Percentiles rank a stretch among this genome's conserved stretches.
Evolutionary conservation across 78 protist genomes (phyloP).

Genomic region (Capsaspora owczarzaki): DNA sequence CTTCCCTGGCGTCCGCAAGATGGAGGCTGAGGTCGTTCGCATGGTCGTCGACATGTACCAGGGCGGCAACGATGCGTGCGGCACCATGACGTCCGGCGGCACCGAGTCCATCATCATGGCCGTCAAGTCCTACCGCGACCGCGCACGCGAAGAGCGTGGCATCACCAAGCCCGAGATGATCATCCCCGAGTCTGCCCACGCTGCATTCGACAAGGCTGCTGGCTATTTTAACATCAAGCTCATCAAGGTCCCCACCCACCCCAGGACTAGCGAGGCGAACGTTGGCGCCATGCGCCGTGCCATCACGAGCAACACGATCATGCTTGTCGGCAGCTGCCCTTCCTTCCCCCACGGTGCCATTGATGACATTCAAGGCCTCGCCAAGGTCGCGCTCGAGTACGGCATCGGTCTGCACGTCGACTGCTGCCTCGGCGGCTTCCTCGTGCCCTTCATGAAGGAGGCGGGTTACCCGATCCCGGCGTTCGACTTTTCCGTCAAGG

Average conservation of each 20-base stretch:
- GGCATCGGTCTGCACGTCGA: conserved; percentile 50
- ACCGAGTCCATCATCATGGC: conserved; percentile 62
- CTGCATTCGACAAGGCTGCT: conserved; percentile 62
- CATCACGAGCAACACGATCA: conserved; percentile 37
- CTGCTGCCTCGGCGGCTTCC: conserved; percentile 59
- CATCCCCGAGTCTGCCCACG: conserved; percentile 34
- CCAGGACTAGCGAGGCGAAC: not conserved
- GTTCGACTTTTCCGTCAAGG: conserved; percentile 44
- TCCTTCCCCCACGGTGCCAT: conserved; percentile 44
- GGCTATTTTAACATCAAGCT: conserved; percentile 26
- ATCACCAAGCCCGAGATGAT: not conserved
- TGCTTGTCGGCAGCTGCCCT: conserved; percentile 52
- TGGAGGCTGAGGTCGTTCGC: conserved; percentile 37
- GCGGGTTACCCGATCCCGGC: conserved; percentile 17
- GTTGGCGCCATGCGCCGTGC: not conserved
- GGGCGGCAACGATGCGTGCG: conserved; percentile 17
- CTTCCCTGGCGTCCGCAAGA: conserved; percentile 32
- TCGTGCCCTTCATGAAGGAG: conserved; percentile 34
- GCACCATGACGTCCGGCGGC: conserved; percentile 61
- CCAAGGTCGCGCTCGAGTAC: conserved; percentile 3
- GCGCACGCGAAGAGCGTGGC: not conserved
- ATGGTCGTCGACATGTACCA: conserved; percentile 11
- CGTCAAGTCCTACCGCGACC: conserved; percentile 11
- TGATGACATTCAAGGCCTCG: conserved; percentile 30
- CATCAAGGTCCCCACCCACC: not conserved